Base-by-base conservation (phyloP, 2,329 filamentous ascomycete species). In the Pseudocercospora musae region DNA sequence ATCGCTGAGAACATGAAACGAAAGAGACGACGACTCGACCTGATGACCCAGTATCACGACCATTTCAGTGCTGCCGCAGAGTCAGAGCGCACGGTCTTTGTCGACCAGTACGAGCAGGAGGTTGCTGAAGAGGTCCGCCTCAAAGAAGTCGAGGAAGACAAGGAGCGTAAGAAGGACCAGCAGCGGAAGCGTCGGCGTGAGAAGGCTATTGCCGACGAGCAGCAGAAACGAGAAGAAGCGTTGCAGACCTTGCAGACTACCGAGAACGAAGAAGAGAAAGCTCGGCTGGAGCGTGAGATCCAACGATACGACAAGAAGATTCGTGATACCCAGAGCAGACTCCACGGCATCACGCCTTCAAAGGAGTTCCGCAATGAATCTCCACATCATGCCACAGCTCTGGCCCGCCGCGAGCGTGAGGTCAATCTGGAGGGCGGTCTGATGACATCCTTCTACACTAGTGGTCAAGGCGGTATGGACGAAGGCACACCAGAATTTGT, bases 121-220 rank as follows among this genome's bases (percentile, higher is more conserved):
- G 94, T 95, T 1, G 85, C 94, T 63, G 86, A 90, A 58, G 89
- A 96, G 70, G 94, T 98, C 1, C 90, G 95, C 68, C 89, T 92
- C 65, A 91, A 92, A 68, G 94, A 97, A 75, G 83, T 97, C 7
- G 89, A 90, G 64, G 92, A 94, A 64, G 95, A 99, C 77, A 99
- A 99, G 79, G 95, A 99, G 78, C 91, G 95, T 68, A 99, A 99
- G 82, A 99, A 99, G 81, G 95, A 99, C 74, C 98, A 99, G 92
- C 95, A 99, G 76, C 90, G 95, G 66, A 99, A 98, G 80, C 87
- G 95, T 63, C 89, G 95, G 48, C 89, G 95, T 18, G 94, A 98
- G 76, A 97, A 97, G 82, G 92, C 92, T 3, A 89, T 96, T 63
- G 94, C 92, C 6, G 90, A 96, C 70, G 94, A 97, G 71, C 82